Base-by-base conservation (phyloP, 345 rosid genomes). In the Garcia nutans region DNA sequence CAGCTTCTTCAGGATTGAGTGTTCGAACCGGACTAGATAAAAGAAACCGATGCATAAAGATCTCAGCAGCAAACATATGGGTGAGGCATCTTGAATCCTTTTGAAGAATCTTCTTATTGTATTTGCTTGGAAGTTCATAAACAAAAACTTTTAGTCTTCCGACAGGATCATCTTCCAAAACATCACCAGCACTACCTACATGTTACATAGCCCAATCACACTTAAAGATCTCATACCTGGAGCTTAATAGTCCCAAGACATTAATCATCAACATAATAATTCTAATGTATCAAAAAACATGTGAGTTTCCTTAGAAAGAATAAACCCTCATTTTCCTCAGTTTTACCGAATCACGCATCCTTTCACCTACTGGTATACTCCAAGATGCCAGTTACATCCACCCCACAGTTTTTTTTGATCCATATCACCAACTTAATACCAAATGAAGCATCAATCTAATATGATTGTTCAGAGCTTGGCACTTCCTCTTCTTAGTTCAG, bases 131-230 rank as follows among this genome's bases (percentile, higher is more conserved):
- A 77, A 81, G 84, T 77, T 81, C 76, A 69, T 81, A 81, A 65
- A 81, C 84, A 73, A 77, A 81, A 54, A 81, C 84, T 77, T 81
- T 81, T 55, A 81, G 68, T 71, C 81, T 81, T 9, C 79, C 82
- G 7, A 75, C 79, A 62, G 79, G 82, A 70, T 79, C 74, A 56
- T 81, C 84, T 37, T 81, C 84, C 75, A 81, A 77, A 54, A 81
- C 84, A 77, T 81, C 84, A 31, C 84, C 78, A 33, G 84, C 84
- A 65, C 84, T 81, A 69, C 84, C 84, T 81, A 65, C 73, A 80
- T 2, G 15, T 65, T 11, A 65, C 13, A 67, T 11, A 71, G 28
- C 23, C 12, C 63, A 15, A 42, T 13, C 60, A 42, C 33, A 0
- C 19, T 19, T 65, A 11, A 65, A 31, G n/a, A 66, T 41, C 13